These are phyloP conservation scores for Alternaria arbusti DNA, from an alignment of 2,329 filamentous ascomycete species.

Conservation along the genomic window DNA sequence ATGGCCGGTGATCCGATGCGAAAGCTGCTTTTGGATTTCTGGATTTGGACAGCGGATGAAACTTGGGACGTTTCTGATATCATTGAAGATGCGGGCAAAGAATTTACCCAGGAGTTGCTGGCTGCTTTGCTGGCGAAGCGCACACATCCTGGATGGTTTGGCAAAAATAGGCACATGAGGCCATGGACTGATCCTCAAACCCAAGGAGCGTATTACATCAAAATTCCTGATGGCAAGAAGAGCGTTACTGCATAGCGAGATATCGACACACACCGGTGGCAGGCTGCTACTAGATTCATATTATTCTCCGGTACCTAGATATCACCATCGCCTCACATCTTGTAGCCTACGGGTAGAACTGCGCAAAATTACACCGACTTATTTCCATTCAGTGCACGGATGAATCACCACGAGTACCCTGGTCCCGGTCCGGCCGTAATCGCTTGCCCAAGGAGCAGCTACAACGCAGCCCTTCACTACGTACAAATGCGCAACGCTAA, in stretches of 20 bases:
- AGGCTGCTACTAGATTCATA: too few species aligned
- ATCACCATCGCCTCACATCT: background rate
- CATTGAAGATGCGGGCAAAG: background rate
- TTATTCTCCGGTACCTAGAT: too few species aligned
- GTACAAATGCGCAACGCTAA: too few species aligned
- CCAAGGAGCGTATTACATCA: background rate
- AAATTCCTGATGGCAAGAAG: background rate
- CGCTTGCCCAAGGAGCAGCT: background rate
- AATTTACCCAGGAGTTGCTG: background rate
- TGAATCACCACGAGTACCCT: background rate
- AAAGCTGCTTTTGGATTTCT: background rate
- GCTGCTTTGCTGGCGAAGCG: background rate
- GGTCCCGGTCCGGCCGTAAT: background rate
- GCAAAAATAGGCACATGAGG: background rate
- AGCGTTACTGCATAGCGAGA: too few species aligned
- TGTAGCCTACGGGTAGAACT: background rate
- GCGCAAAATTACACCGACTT: background rate
- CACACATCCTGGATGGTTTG: background rate
- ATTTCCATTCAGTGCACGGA: background rate
- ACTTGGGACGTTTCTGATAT: background rate
- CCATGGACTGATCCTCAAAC: background rate
- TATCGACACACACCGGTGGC: too few species aligned
- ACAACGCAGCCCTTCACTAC: background rate
- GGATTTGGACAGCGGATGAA: background rate
- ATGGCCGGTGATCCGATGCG: background rate